phyloP scores from a whole-genome alignment of 495 filamentous ascomycete genomes.

The Haplographium delicatum region DNA sequence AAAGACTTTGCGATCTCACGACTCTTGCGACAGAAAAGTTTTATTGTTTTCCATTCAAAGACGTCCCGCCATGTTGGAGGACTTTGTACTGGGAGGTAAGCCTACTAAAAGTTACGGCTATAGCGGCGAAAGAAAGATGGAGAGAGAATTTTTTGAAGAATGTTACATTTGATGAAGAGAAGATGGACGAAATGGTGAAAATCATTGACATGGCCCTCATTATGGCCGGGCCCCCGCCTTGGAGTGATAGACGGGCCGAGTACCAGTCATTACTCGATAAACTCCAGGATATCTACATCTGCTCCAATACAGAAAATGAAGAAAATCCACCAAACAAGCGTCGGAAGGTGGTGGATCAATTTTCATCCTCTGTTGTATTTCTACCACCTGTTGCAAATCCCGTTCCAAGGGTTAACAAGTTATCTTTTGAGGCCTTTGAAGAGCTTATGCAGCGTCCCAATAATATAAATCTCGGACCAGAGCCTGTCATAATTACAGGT shows the following conservation, averaged over 20 bases:
- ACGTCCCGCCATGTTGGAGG: conserved; percentile 71
- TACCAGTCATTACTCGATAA: conserved; percentile 50
- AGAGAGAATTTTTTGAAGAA: conserved; percentile 6
- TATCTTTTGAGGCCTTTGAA: conserved; percentile 61
- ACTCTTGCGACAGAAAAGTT: conserved; percentile 51
- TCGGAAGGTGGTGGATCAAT: conserved; percentile 11
- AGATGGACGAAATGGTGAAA: conserved; percentile 26
- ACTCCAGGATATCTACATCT: conserved; percentile 30
- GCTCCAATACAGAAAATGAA: not conserved
- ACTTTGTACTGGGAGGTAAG: conserved; percentile 74
- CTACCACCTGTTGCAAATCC: conserved; percentile 28
- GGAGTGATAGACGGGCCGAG: conserved; percentile 37
- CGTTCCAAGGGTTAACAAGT: conserved; percentile 30
- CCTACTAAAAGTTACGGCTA: conserved; percentile 53
- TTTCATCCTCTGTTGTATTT: conserved; percentile 2
- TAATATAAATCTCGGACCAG: conserved; percentile 26
- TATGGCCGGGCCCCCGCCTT: conserved; percentile 64
- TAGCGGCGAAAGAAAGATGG: conserved; percentile 26
- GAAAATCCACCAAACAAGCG: conserved; percentile 20
- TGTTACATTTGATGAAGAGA: not conserved
- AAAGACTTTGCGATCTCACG: conserved; percentile 40
- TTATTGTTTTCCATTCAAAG: conserved; percentile 68
- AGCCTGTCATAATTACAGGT: conserved; percentile 66
- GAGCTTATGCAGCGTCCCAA: conserved; percentile 42
- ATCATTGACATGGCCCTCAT: conserved; percentile 81